These are phyloP conservation scores for Candida arabinofermentans DNA, from an alignment of 805 yeast species.

Conservation along the genomic window DNA sequence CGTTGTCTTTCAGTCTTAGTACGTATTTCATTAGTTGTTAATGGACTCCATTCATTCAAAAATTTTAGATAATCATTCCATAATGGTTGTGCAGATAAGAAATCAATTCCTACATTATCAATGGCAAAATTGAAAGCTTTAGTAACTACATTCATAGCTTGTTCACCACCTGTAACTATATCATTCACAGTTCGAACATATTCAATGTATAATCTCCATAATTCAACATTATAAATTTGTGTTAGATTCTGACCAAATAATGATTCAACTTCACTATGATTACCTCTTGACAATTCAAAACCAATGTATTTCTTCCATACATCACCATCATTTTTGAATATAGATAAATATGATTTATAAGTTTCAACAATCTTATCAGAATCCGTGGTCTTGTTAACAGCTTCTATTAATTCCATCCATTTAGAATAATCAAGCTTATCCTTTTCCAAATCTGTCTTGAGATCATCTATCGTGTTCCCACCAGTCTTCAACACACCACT, in stretches of 20 bases:
- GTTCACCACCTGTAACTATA: conserved; percentile 77
- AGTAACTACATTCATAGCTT: conserved; percentile 65
- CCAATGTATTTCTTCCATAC: conserved; percentile 76
- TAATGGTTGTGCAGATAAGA: conserved; percentile 54
- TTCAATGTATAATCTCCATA: conserved; percentile 75
- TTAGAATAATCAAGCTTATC: conserved; percentile 50
- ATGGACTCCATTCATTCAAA: conserved; percentile 72
- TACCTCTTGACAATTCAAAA: conserved; percentile 60
- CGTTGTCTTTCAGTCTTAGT: conserved; percentile 75
- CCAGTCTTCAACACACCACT: conserved; percentile 18
- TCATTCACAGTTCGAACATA: conserved; percentile 71
- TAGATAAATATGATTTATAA: conserved; percentile 55
- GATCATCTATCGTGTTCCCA: conserved; percentile 52
- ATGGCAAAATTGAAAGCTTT: conserved; percentile 84
- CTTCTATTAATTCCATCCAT: conserved; percentile 54
- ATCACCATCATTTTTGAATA: conserved; percentile 64
- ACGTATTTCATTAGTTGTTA: conserved; percentile 78
- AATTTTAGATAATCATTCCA: conserved; percentile 86
- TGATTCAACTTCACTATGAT: conserved; percentile 58
- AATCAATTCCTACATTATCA: conserved; percentile 74
- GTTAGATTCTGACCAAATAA: conserved; percentile 63
- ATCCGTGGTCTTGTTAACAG: conserved; percentile 48
- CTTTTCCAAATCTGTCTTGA: conserved; percentile 47
- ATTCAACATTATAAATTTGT: conserved; percentile 54
- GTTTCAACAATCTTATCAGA: conserved; percentile 54